Base-by-base conservation (phyloP, 805 yeast species). In the Metschnikowia arizonensis region DNA sequence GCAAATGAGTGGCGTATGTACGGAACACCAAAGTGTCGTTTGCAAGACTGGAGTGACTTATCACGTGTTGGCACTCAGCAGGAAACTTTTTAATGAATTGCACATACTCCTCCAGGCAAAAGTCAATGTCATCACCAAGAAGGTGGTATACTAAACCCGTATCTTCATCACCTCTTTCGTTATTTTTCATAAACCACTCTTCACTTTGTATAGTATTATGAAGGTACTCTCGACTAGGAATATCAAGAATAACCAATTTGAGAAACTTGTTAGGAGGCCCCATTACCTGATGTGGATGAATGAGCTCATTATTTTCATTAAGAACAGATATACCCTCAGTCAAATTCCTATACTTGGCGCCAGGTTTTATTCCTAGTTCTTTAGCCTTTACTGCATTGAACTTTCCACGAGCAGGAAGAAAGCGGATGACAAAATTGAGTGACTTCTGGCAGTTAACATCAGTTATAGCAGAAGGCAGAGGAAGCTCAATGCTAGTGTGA, bases 251-350 rank as follows among this genome's bases (percentile, higher is more conserved):
- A 23, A 88, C 59, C 11, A 86, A 66, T 28, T 83, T 78, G 1
- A 79, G 73, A 45, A 85, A 85, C 1, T 59, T 47, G 45, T 82
- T 76, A 6, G 80, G 67, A 8, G 80, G 77, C 2, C 78, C 89
- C 44, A 90, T 53, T 1, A 93, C 97, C 57, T 88, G 85, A 1
- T 77, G 77, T 0, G 97, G 85, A 1, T 63, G 56, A 0, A 93
- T 69, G 0, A 72, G 57, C 0, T 69, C 73, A 1, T 95, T 96
- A 49, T 79, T 66, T 1, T 69, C 78, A 35, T 83, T 66, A 0
- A 74, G 66, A 3, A 90, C 81, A 1, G 78, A 35, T 28, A 73
- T 56, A 2, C 93, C 93, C 5, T 68, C 67, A 9, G 90, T 74
- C 40, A 93, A 71, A 17, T 70, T 59, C 11, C 81, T 77, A 61